Conservation (phyloP, 176 grass and related monocot genomes). For the Thinopyrum elongatum region DNA sequence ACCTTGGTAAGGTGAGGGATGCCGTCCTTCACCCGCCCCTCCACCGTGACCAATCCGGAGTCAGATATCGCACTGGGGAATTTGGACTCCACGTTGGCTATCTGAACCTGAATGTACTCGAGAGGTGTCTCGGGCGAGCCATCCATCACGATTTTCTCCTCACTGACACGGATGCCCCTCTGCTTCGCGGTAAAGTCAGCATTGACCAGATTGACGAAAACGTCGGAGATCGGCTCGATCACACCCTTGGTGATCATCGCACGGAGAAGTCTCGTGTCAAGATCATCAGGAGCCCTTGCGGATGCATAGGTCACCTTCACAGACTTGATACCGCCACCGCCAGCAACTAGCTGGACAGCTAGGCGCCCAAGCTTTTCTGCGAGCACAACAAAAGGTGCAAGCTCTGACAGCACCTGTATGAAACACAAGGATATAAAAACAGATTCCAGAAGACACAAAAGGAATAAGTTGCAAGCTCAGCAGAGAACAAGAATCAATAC, state of each 20-base stretch:
- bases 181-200: conserved; percentile 86
- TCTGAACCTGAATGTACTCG: conserved; percentile 76
- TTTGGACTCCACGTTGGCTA: conserved; percentile 70
- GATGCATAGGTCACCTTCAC: conserved; percentile 87
- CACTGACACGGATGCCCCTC: conserved; percentile 67
- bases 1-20: conserved; percentile 80
- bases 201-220: conserved; percentile 86
- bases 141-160: conserved; percentile 73
- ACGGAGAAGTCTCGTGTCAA: conserved; percentile 82
- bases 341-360: conserved; percentile 82
- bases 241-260: conserved; percentile 96
- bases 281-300: conserved; percentile 69
- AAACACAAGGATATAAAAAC: background rate
- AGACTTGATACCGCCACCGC: conserved; percentile 82
- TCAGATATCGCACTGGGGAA: conserved; percentile 68
- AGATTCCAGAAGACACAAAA: background rate
- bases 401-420: conserved; percentile 74
- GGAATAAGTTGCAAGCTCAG: background rate
- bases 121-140: conserved; percentile 69
- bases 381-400: conserved; percentile 78
- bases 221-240: conserved; percentile 78
- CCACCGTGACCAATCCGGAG: conserved; percentile 57
- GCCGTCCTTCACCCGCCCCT: conserved; percentile 71
- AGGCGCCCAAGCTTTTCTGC: conserved; percentile 83
- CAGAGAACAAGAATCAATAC: conserved; percentile 27